These are phyloP conservation scores for Microbotryum lychnidis-dioicae DNA, from an alignment of 1,284 basidiomycete species.

Conservation along the genomic window DNA sequence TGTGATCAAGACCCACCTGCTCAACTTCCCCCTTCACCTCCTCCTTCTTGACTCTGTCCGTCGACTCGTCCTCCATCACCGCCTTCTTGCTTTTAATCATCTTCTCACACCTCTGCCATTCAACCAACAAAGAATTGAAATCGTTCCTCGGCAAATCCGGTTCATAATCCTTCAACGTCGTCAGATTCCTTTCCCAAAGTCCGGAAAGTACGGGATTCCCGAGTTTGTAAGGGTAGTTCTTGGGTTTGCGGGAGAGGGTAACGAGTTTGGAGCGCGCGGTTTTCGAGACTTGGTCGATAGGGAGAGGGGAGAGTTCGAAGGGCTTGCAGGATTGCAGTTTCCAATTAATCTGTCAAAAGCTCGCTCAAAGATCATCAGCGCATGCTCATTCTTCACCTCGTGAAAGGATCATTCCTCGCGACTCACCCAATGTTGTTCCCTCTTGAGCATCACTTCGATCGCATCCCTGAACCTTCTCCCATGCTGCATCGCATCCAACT, in stretches of 20 bases:
- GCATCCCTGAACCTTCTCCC: constrained; percentile 56
- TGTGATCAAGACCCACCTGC: background rate
- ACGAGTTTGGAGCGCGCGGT: constrained; percentile 12
- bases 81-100: constrained; percentile 7
- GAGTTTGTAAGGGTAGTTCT: constrained; percentile 21
- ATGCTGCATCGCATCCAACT: constrained; percentile 22
- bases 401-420: too few species aligned
- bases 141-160: constrained; percentile 9
- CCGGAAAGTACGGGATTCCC: constrained; percentile 26
- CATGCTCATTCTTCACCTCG: too few species aligned
- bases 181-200: constrained; percentile 26
- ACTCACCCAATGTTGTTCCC: constrained; percentile 72
- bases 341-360: constrained; percentile 28
- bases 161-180: constrained; percentile 20
- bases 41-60: constrained; percentile 1
- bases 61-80: constrained; percentile 3
- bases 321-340: constrained; percentile 30
- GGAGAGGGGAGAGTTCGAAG: constrained; percentile 21
- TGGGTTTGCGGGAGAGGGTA: constrained; percentile 3
- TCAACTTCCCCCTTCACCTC: constrained; percentile 5
- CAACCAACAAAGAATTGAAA: constrained; percentile 12
- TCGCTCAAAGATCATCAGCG: background rate
- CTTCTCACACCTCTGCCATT: constrained; percentile 2
- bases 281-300: background rate
- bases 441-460: constrained; percentile 57